Percentiles rank a stretch among this genome's conserved stretches.
These are phyloP conservation scores for Apostasia shenzhenica DNA, from an alignment of 106 monocot genomes.

Conservation along the genomic window DNA sequence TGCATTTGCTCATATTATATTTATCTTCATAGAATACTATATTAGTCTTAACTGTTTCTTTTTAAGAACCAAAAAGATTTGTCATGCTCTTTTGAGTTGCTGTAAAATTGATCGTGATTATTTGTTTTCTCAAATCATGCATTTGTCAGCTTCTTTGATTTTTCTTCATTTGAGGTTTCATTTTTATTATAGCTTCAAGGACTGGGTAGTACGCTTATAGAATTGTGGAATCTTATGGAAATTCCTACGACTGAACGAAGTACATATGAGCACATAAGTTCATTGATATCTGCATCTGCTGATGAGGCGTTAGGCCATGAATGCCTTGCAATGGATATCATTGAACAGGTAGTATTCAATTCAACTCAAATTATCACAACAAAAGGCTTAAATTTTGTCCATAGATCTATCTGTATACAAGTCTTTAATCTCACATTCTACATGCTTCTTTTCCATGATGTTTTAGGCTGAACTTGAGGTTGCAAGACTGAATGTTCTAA, in stretches of 20 bases:
- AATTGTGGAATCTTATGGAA: slow-evolving; percentile 93
- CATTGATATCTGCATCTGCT: slow-evolving; percentile 46
- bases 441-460: slow-evolving; percentile 1
- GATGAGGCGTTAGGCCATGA: slow-evolving; percentile 38
- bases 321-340: slow-evolving; percentile 50
- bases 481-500: slow-evolving; percentile 57
- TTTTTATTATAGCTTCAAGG: slow-evolving; percentile 59
- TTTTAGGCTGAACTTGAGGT: slow-evolving; percentile 66
- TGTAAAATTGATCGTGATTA: too few species aligned
- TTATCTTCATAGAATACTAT: too few species aligned
- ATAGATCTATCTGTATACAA: neutral
- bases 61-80: too few species aligned
- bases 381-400: neutral
- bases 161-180: neutral
- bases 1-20: too few species aligned
- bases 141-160: neutral
- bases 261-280: slow-evolving; percentile 54
- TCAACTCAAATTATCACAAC: neutral
- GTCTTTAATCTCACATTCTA: neutral
- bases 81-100: too few species aligned
- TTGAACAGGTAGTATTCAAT: slow-evolving; percentile 53
- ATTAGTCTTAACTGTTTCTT: too few species aligned
- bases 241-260: slow-evolving; percentile 44
- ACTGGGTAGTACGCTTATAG: slow-evolving; percentile 58
- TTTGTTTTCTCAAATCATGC: too few species aligned